A percentile compares a stretch with the other conserved stretches of the same genome.
Conservation (phyloP, 192 early-diverging fungal species). For the Rhizoclosmatium sp. region DNA sequence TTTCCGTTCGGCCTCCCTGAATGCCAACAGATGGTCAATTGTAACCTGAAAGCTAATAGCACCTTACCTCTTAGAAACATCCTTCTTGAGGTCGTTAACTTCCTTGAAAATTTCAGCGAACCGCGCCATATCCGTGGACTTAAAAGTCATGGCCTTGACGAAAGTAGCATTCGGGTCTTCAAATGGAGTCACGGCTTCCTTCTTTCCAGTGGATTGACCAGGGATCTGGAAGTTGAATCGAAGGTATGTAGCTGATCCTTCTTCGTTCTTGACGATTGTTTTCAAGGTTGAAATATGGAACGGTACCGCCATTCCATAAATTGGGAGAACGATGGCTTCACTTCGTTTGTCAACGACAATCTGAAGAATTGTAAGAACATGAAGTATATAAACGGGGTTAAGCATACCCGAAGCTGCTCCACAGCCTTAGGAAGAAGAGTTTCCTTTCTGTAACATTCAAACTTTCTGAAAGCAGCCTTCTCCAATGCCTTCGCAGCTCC, state of each 20-base stretch:
- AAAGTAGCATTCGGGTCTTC: conserved; percentile 90
- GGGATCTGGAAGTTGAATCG: conserved; percentile 97
- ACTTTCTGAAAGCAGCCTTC: conserved; percentile 81
- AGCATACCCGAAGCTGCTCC: conserved; percentile 67
- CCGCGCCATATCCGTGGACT: conserved; percentile 83
- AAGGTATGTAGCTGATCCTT: conserved; percentile 88
- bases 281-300: conserved; percentile 98
- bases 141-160: conserved; percentile 89
- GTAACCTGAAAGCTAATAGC: neutral
- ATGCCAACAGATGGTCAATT: neutral
- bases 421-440: conserved; percentile 83
- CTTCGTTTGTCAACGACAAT: conserved; percentile 89
- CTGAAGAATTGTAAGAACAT: conserved; percentile 48
- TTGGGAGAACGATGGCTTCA: conserved; percentile 90
- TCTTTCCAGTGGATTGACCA: conserved; percentile 89
- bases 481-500: conserved; percentile 66
- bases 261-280: conserved; percentile 92
- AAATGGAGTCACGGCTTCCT: conserved; percentile 83
- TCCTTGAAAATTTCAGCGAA: conserved; percentile 86
- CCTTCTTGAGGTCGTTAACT: conserved; percentile 93
- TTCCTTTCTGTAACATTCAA: conserved; percentile 96
- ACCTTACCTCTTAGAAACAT: conserved; percentile 79
- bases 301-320: conserved; percentile 95
- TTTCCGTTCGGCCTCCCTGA: conserved; percentile 89
- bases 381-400: neutral